These are phyloP conservation scores for Pestalotiopsis sp. DNA, from an alignment of 2,329 filamentous ascomycete species.

Conservation along the genomic window DNA sequence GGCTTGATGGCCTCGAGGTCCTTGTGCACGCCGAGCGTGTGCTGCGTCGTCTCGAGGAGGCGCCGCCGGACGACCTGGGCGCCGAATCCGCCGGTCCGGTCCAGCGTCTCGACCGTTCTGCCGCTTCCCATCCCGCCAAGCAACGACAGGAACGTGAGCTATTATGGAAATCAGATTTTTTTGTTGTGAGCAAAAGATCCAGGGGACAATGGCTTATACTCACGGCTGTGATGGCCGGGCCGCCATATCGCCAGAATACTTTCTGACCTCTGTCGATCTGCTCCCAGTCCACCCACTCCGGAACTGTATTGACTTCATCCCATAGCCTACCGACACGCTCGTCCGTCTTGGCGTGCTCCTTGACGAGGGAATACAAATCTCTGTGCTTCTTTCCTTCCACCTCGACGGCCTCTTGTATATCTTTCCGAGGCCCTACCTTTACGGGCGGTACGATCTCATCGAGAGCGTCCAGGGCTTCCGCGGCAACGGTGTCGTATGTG, in stretches of 20 bases:
- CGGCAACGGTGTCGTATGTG: conserved; percentile 69
- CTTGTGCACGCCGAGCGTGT: conserved; percentile 71
- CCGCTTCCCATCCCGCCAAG: conserved; percentile 73
- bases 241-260: conserved; percentile 77
- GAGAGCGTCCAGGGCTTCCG: conserved; percentile 65
- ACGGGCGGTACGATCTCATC: conserved; percentile 60
- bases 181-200: conserved; percentile 27
- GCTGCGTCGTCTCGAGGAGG: conserved; percentile 71
- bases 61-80: conserved; percentile 67
- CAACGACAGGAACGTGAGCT: conserved; percentile 62
- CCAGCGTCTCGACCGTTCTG: conserved; percentile 73
- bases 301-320: conserved; percentile 67
- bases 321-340: conserved; percentile 60
- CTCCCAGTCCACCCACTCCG: conserved; percentile 77
- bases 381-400: conserved; percentile 38
- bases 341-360: conserved; percentile 59
- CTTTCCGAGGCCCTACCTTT: conserved; percentile 7
- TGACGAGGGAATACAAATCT: conserved; percentile 67
- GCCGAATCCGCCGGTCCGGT: conserved; percentile 74
- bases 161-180: no score
- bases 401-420: conserved; percentile 15
- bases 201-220: conserved; percentile 17
- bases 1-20: conserved; percentile 68
- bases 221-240: conserved; percentile 63
- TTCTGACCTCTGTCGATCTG: conserved; percentile 75